These are phyloP conservation scores for Fusarium agapanthi DNA, from an alignment of 2,329 filamentous ascomycete species.

Conservation along the genomic window DNA sequence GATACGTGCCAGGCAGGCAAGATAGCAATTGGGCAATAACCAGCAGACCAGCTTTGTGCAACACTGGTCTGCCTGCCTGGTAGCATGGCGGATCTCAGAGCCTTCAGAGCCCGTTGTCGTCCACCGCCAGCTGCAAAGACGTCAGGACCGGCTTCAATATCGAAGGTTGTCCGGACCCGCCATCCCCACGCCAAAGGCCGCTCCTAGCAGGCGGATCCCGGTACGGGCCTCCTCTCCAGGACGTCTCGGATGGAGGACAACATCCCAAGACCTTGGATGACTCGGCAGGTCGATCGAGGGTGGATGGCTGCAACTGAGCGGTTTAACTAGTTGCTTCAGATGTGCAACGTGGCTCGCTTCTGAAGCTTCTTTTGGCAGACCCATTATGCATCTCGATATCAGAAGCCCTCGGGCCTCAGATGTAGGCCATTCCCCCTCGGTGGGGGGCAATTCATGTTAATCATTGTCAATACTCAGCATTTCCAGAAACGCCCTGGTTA, in stretches of 20 bases:
- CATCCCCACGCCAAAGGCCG: constrained; percentile 31
- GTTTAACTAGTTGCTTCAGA: constrained; percentile 43
- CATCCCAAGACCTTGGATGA: constrained; percentile 35
- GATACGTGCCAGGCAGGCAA: constrained; percentile 6
- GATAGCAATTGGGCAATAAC: neutral
- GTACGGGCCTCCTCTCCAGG: constrained; percentile 32
- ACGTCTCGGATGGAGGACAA: constrained; percentile 18
- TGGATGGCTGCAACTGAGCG: constrained; percentile 41
- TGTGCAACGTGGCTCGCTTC: constrained; percentile 50
- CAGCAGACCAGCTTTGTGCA: neutral
- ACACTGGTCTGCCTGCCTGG: neutral
- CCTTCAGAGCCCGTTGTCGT: neutral
- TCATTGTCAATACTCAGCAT: constrained; percentile 29
- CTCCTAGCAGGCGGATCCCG: constrained; percentile 30
- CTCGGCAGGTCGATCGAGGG: constrained; percentile 20
- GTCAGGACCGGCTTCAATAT: constrained; percentile 4
- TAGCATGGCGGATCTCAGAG: neutral
- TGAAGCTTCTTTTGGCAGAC: constrained; percentile 40
- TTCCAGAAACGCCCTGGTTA: constrained; percentile 7
- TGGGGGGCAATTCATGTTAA: constrained; percentile 35
- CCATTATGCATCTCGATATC: constrained; percentile 43
- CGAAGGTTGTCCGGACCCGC: constrained; percentile 20
- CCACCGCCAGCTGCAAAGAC: constrained; percentile 20
- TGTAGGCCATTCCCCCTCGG: constrained; percentile 20
- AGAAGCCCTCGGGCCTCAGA: constrained; percentile 41